Conservation (phyloP, 257 asterid genomes). For the Forsythia viridissima region DNA sequence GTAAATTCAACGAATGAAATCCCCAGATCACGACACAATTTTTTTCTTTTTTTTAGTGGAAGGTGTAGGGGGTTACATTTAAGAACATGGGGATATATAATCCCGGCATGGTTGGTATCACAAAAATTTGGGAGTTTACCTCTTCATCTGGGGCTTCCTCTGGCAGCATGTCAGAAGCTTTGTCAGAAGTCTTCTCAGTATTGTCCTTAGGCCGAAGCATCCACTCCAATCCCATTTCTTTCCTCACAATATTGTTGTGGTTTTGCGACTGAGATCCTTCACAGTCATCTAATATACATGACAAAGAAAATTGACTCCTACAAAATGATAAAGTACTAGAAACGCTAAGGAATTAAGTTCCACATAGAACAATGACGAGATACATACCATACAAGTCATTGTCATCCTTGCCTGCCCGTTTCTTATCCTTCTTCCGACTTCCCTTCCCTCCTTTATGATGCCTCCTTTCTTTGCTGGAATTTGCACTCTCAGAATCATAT, state of each 20-base stretch:
- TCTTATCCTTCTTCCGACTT: constrained; percentile 28
- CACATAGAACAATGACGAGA: neutral
- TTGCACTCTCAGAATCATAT: constrained; percentile 41
- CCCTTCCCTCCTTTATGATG: constrained; percentile 25
- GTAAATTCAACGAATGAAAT: neutral
- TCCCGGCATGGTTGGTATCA: neutral
- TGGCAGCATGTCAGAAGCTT: constrained; percentile 36
- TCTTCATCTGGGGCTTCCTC: constrained; percentile 59
- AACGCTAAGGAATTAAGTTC: neutral
- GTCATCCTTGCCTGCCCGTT: constrained; percentile 18
- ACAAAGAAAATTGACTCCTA: constrained; percentile 1
- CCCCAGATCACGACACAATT: neutral
- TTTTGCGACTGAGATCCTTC: constrained; percentile 43
- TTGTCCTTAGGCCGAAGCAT: constrained; percentile 77
- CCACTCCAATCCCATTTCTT: constrained; percentile 96
- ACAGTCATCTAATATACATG: constrained; percentile 33
- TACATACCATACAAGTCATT: constrained; percentile 32
- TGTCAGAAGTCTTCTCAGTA: constrained; percentile 33
- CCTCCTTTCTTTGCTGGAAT: constrained; percentile 28
- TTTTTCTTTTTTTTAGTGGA: neutral
- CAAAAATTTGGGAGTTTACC: constrained; percentile 40
- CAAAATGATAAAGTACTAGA: neutral
- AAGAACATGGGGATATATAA: neutral
- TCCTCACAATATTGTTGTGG: constrained; percentile 44
- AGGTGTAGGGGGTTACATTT: neutral